Evolutionary conservation across 352 stramenopile species (phyloP), one percentile per base, ranked within the genome.

Genomic region (Phytophthora macrochlamydospora): DNA sequence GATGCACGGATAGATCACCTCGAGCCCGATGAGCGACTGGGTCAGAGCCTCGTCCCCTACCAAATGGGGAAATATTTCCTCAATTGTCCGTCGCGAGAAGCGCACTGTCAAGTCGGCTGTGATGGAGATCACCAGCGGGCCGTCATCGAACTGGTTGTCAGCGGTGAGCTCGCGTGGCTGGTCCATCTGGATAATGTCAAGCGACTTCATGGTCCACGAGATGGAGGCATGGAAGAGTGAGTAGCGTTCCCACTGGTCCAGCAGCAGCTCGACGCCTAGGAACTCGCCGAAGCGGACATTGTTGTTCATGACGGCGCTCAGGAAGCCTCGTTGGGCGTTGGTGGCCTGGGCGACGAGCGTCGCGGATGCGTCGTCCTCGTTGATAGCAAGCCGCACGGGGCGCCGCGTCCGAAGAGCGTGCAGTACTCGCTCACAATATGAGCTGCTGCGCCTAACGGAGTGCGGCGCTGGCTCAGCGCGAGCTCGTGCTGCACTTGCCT

Each of bases 201-300:
- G 51, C 29, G 78, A 80, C 50, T 68, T 75, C 56, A 89, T 68
- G 7, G 70, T 69, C 64, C 76, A 87, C 44, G 73, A 51, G n/a
- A 91, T 71, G 9, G 68, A 56, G 1, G 68, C 56, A 55, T 86
- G 68, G 53, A 73, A 85, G 14, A 74, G 48, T n/a, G 78, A 83
- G 66, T 91, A 88, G 42, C 76, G 76, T 44, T 87, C 60, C 79
- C 82, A 89, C 42, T 88, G 80, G 46, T 69, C 56, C 35, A 89
- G 8, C 13, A 87, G 38, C 55, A 80, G 67, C 12, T 71, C 46
- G 4, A 83, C 62, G 14, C 79, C 79, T 8, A 58, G 30, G 51
- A 83, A 74, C 14, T 81, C 68, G 4, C 78, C 78, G 51, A 91
- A 89, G 6, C 62, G 59, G 37, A 89, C 69, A 51, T 69, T 55